phyloP scores from a whole-genome alignment of 345 rosid genomes.

The Kandelia obovata region DNA sequence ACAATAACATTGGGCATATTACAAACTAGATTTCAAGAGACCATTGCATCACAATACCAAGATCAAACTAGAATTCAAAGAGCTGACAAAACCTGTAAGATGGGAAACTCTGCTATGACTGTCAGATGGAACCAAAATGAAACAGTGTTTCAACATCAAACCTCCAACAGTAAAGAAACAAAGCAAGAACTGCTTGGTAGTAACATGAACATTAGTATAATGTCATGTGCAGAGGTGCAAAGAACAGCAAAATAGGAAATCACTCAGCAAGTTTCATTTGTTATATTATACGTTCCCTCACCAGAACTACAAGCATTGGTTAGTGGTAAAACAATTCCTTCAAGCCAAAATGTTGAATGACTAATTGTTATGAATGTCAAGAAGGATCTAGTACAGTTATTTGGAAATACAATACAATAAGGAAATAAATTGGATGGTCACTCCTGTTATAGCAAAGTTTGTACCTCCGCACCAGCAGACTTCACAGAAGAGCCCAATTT shows the following conservation, averaged over 20 bases:
- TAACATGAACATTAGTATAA: not conserved
- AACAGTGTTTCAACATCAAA: not conserved
- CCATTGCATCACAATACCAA: too few relatives aligned
- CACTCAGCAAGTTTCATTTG: not conserved
- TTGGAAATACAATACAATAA: not conserved
- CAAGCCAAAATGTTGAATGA: not conserved
- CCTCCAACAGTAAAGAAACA: too few relatives aligned
- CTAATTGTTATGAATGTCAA: not conserved
- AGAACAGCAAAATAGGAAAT: not conserved
- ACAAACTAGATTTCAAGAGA: too few relatives aligned
- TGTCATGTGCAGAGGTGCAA: not conserved
- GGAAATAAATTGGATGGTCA: not conserved
- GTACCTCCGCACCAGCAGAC: slow-evolving; percentile 66
- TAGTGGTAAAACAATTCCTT: not conserved
- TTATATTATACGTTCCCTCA: not conserved
- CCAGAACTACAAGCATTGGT: too few relatives aligned
- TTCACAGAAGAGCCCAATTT: slow-evolving; percentile 76
- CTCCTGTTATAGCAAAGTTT: slow-evolving; percentile 10
- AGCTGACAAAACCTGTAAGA: not conserved
- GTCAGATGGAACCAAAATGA: not conserved
- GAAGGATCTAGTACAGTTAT: not conserved
- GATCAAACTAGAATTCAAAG: not conserved
- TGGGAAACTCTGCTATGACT: not conserved
- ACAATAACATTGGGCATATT: too few relatives aligned
- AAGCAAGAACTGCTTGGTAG: too few relatives aligned